phyloP scores from a whole-genome alignment of 148 eudicot genomes.

The Polygonum aviculare region DNA sequence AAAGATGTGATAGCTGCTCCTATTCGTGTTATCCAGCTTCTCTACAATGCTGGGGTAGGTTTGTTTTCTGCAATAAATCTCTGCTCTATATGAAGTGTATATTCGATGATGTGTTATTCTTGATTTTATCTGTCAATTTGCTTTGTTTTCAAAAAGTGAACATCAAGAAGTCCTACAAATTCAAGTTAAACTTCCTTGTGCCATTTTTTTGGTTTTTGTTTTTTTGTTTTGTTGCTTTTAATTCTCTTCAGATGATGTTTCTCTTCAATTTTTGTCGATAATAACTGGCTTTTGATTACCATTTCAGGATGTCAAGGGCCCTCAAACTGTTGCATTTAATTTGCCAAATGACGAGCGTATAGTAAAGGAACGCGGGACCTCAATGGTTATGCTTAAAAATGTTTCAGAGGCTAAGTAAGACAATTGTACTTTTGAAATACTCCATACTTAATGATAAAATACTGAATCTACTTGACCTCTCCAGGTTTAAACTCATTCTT shows the following conservation, averaged over 20 bases:
- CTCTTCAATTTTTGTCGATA: not conserved
- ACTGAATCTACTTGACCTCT: conserved; percentile 11
- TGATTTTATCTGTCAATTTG: not conserved
- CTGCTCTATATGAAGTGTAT: not conserved
- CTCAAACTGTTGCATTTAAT: conserved; percentile 97
- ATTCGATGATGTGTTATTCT: not conserved
- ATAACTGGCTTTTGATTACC: not conserved
- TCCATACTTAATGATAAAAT: not conserved
- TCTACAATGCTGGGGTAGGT: conserved; percentile 90
- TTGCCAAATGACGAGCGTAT: conserved; percentile 97
- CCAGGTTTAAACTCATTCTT: conserved; percentile 90
- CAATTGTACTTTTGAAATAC: conserved; percentile 9
- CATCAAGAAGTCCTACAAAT: not conserved
- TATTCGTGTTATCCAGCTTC: conserved; percentile 83
- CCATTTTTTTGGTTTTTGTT: not conserved
- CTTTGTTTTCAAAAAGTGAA: not conserved
- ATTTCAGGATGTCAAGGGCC: conserved; percentile 91
- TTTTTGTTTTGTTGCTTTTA: not conserved
- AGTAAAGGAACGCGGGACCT: conserved; percentile 90
- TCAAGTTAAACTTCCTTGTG: not conserved
- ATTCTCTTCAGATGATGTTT: not conserved
- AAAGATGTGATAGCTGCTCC: conserved; percentile 74
- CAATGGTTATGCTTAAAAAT: conserved; percentile 98
- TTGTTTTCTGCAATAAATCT: not conserved
- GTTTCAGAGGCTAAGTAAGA: conserved; percentile 95